Evolutionary conservation across 169 alveolate genomes (phyloP), one percentile per base, ranked within the genome.

Genomic region (Eimeria sp.): DNA sequence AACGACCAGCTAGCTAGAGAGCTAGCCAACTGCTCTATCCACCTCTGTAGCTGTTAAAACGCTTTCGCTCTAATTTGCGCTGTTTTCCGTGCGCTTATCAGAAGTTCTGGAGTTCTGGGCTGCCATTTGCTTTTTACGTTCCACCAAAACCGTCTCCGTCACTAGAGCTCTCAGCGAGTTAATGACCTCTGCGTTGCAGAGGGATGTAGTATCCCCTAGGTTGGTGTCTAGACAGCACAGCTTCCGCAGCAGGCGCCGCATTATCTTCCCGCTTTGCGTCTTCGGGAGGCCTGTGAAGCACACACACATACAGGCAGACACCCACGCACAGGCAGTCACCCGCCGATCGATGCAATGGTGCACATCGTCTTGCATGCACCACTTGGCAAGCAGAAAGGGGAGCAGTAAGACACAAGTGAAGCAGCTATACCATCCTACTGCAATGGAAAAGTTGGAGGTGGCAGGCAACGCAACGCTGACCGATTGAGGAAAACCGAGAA

Each of bases 241-340:
- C 84, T 98, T 98, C 90, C 99, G 97, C 61, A 99, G 97, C 61
- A 99, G 98, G 67, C 99, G 98, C 63, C 99, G 97, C 98, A 98
- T 98, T 78, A 98, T 98, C 96, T 98, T 99, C 51, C 99, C 99
- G 86, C 99, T 98, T 61, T 99, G 92, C 6, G 99, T 99, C 97
- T 99, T 99, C 7, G 99, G 99, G 70, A 99, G 95, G n/a, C 97
- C 98, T 89, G 57, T 40, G 88, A 47, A 22, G 22, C 57, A 45
- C 54, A 27, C 11, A 11, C 16, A 27, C 40, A 34, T 34, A 34
- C 40, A 34, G 40, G 40, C 40, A 2, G 3, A 34, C 40, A 34
- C 40, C 0, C 40, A 34, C 40, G 40, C 40, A 34, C 40, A 34
- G 40, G 0, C 40, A 34, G 40, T 34, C 40, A 34, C 40, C 40